These are phyloP conservation scores for Alisma plantagoaquatica DNA, from an alignment of 106 monocot genomes.

Conservation along the genomic window DNA sequence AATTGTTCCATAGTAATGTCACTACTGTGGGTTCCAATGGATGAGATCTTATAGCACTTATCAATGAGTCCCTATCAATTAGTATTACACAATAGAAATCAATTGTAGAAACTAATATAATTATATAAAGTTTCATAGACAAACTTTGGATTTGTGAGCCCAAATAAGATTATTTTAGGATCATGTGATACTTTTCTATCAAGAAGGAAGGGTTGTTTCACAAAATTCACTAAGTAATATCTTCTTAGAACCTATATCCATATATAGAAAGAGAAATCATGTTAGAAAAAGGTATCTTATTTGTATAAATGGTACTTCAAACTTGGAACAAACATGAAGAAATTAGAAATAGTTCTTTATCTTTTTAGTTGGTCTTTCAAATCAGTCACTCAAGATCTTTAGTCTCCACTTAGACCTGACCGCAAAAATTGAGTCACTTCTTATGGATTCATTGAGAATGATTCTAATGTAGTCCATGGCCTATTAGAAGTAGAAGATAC, in stretches of 20 bases:
- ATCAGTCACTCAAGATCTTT: conserved; percentile 2
- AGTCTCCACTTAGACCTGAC: neutral
- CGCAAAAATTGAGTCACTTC: neutral
- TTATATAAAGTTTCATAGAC: conserved; percentile 13
- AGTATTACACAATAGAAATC: conserved; percentile 10
- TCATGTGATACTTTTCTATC: conserved; percentile 14
- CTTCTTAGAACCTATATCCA: neutral
- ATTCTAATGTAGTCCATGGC: neutral
- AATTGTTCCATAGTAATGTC: neutral
- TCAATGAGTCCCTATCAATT: conserved; percentile 4
- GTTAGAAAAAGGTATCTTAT: neutral
- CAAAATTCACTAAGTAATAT: neutral
- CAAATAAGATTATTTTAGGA: conserved; percentile 4
- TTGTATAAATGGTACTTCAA: conserved; percentile 8
- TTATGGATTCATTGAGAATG: conserved; percentile 3
- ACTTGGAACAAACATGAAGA: conserved; percentile 5
- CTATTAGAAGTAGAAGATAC: neutral
- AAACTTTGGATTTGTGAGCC: conserved; percentile 13
- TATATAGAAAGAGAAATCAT: conserved; percentile 1
- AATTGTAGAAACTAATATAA: conserved; percentile 14
- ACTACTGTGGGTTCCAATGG: conserved; percentile 1
- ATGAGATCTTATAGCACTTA: conserved; percentile 5
- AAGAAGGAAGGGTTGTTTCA: conserved; percentile 1
- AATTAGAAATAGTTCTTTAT: conserved; percentile 5
- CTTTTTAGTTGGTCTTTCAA: neutral